These are phyloP conservation scores for Pseudohalonectria lignicola DNA, from an alignment of 2,329 filamentous ascomycete species.

Conservation along the genomic window DNA sequence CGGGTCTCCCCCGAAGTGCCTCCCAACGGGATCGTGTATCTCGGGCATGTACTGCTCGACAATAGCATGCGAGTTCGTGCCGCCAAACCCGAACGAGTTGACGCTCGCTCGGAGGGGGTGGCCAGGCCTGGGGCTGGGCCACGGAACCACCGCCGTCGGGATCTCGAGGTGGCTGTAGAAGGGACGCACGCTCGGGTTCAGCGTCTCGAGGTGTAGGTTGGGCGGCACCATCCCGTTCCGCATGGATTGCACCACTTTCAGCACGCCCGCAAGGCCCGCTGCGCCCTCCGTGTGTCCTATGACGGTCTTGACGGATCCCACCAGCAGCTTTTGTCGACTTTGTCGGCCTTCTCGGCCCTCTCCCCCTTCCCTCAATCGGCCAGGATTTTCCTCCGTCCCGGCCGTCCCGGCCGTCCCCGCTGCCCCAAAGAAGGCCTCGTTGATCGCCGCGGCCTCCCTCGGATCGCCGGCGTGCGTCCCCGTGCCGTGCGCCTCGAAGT, in stretches of 20 bases:
- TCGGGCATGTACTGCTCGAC: conserved; percentile 24
- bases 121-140: conserved; percentile 20
- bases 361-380: no score
- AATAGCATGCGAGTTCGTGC: conserved; percentile 31
- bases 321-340: conserved; percentile 19
- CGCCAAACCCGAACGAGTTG: conserved; percentile 34
- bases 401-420: no score
- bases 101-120: conserved; percentile 29
- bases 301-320: conserved; percentile 31
- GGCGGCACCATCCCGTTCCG: conserved; percentile 26
- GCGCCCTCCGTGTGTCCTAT: conserved; percentile 39
- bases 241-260: conserved; percentile 31
- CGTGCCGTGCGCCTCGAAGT: conserved; percentile 35
- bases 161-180: conserved; percentile 21
- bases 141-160: conserved; percentile 18
- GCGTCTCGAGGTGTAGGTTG: conserved; percentile 28
- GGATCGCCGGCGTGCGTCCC: conserved; percentile 19
- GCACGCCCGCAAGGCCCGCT: conserved; percentile 34
- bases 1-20: conserved; percentile 2
- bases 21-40: conserved; percentile 14
- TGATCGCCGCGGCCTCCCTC: conserved; percentile 30
- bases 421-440: conserved; percentile 24
- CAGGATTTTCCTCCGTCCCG: not conserved
- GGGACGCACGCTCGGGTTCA: conserved; percentile 28
- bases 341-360: not conserved